These are phyloP conservation scores for Hymenoscyphus fructigenus DNA, from an alignment of 2,329 filamentous ascomycete species.

Conservation along the genomic window DNA sequence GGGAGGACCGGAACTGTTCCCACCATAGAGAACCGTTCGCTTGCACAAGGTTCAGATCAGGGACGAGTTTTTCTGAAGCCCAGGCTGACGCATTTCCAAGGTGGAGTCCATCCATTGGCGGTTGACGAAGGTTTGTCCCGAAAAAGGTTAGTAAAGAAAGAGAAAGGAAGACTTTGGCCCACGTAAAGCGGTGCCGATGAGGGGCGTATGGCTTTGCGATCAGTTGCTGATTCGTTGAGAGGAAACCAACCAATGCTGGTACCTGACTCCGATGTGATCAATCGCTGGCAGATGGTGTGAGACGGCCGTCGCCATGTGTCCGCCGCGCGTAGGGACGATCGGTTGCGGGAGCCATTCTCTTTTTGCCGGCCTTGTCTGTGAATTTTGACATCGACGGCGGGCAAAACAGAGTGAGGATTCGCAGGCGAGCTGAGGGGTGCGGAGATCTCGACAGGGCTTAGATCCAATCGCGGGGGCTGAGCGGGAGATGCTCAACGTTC, in stretches of 20 bases:
- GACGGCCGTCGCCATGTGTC: conserved; percentile 1
- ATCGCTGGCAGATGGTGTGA: neutral
- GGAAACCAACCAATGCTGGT: neutral
- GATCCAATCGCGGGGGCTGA: conserved; percentile 8
- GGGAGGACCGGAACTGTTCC: neutral
- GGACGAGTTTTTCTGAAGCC: conserved; percentile 3
- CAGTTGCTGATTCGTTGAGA: neutral
- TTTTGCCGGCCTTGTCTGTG: neutral
- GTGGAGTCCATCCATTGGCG: neutral
- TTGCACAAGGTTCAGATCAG: conserved; percentile 1
- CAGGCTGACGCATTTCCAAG: conserved; percentile 6
- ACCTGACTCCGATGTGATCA: conserved; percentile 1
- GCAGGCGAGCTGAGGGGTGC: conserved; percentile 1
- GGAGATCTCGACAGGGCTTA: conserved; percentile 2
- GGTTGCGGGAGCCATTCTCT: neutral
- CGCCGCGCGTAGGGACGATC: neutral
- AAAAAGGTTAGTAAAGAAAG: neutral
- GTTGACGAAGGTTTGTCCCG: neutral
- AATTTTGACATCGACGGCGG: neutral
- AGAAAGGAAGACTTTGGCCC: neutral
- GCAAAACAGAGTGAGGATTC: neutral
- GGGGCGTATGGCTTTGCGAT: conserved; percentile 3
- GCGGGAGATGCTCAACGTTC: conserved; percentile 9
- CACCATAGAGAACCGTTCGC: conserved; percentile 5
- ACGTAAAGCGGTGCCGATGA: conserved; percentile 2